These are phyloP conservation scores for Gastrolobium villosum DNA, from an alignment of 306 rosid species.

Conservation along the genomic window DNA sequence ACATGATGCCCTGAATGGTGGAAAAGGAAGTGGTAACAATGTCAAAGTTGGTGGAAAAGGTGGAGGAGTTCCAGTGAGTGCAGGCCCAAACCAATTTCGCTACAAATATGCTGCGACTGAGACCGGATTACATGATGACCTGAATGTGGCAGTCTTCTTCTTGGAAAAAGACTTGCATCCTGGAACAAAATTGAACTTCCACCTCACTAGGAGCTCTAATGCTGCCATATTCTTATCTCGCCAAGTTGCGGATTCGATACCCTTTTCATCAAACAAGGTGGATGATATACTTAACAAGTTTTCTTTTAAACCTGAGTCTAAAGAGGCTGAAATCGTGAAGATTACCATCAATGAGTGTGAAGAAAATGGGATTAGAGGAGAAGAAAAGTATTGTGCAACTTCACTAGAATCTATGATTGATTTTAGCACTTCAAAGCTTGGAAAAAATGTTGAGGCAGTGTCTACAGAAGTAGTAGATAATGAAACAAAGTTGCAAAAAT, in stretches of 20 bases:
- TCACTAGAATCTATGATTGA: conserved; percentile 92
- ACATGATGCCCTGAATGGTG: conserved; percentile 55
- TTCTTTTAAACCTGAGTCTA: conserved; percentile 56
- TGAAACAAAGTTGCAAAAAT: conserved; percentile 55
- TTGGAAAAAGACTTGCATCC: conserved; percentile 64
- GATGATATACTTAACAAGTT: conserved; percentile 50
- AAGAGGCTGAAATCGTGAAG: conserved; percentile 56
- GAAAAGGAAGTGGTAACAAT: conserved; percentile 49
- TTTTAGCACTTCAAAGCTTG: conserved; percentile 73
- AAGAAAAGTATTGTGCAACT: conserved; percentile 84
- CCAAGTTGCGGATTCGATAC: conserved; percentile 52
- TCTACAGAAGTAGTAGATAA: conserved; percentile 66
- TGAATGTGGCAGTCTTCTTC: conserved; percentile 74
- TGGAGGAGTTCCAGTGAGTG: conserved; percentile 61
- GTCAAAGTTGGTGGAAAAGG: conserved; percentile 58
- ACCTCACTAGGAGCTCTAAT: conserved; percentile 56
- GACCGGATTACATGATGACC: conserved; percentile 66
- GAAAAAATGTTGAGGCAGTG: conserved; percentile 57
- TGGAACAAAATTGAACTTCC: conserved; percentile 56
- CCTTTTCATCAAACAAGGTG: conserved; percentile 72
- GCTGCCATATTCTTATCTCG: conserved; percentile 65
- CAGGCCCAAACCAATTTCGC: conserved; percentile 46
- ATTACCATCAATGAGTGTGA: conserved; percentile 73
- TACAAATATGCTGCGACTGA: conserved; percentile 54
- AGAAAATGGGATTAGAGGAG: conserved; percentile 51